Base-by-base conservation (phyloP, 2,329 filamentous ascomycete genomes). In the Aureobasidium subglaciale region DNA sequence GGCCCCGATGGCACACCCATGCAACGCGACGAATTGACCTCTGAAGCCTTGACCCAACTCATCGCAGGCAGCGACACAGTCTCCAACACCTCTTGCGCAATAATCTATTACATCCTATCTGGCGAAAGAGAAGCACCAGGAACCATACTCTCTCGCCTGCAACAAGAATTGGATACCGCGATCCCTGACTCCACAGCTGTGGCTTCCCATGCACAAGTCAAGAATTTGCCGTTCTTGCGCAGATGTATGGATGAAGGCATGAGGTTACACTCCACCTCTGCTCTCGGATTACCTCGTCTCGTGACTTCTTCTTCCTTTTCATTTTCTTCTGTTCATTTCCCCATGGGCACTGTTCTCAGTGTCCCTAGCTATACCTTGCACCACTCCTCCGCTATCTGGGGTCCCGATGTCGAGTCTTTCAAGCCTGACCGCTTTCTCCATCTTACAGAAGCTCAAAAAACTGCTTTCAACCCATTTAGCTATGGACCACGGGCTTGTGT, bases 401-500 rank as follows among this genome's bases (percentile, higher is more conserved):
- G 71, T n/a, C 56, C 62, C 1, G 70, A 73, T 59, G 71, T 70
- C 5, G 69, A 70, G 24, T 65, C 68, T 22, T 72, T 72, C 60
- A 66, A 67, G 9, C 71, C 70, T 10, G 70, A 73, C 58, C 62
- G 70, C 5, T 72, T 68, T 64, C 38, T 65, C 9, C 73, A 63
- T 46, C 59, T 69, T 10, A 68, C 67, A 2, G 66, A 67, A 55
- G 64, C 59, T 42, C 69, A 70, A 60, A 72, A 72, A 61, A 61
- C 63, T 38, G 63, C 65, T 0, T 73, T 73, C 58, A 71, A 72
- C 43, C 70, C 70, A 6, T 74, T 74, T 59, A 72, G 68, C 22
- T 71, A 71, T 56, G 72, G 71, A 2, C 71, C 72, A 7, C 63
- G 72, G 13, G 68, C 71, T n/a, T 74, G 72, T 56, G 70, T 74